These are phyloP conservation scores for Malassezia sp. DNA, from an alignment of 1,284 basidiomycete species.

Conservation along the genomic window DNA sequence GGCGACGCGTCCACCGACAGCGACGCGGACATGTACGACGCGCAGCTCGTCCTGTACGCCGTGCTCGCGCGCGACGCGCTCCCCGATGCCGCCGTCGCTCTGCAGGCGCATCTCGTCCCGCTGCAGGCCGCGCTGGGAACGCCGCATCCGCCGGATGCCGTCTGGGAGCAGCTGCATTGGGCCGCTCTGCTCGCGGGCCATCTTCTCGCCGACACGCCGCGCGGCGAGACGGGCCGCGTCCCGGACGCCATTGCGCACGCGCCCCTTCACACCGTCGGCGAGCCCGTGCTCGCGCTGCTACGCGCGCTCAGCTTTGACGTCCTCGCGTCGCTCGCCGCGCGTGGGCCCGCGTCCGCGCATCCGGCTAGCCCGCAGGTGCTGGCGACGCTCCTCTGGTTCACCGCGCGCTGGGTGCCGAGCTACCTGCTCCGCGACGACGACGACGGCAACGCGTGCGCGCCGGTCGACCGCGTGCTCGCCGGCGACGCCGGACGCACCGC, in stretches of 20 bases:
- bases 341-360: conserved; percentile 16
- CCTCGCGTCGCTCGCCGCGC: conserved; percentile 20
- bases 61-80: conserved; percentile 23
- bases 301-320: conserved; percentile 25
- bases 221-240: conserved; percentile 26
- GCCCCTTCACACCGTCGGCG: conserved; percentile 16
- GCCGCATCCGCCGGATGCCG: conserved; percentile 18
- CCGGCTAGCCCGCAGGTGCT: conserved; percentile 35
- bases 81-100: conserved; percentile 16
- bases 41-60: conserved; percentile 34
- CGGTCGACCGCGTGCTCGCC: conserved; percentile 19
- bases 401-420: conserved; percentile 33
- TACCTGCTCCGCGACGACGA: conserved; percentile 25
- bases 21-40: conserved; percentile 33
- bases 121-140: conserved; percentile 16
- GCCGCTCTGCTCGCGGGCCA: conserved; percentile 30
- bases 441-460: too few species aligned
- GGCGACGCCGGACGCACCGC: conserved; percentile 20
- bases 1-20: conserved; percentile 15
- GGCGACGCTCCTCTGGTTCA: conserved; percentile 34
- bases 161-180: conserved; percentile 42
- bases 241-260: conserved; percentile 21
- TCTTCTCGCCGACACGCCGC: conserved; percentile 27
- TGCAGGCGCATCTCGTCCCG: conserved; percentile 18
- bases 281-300: conserved; percentile 21